Evolutionary conservation across 306 rosid genomes (phyloP), one percentile per base, ranked within the genome.

Genomic region (Fragaria iinumae): DNA sequence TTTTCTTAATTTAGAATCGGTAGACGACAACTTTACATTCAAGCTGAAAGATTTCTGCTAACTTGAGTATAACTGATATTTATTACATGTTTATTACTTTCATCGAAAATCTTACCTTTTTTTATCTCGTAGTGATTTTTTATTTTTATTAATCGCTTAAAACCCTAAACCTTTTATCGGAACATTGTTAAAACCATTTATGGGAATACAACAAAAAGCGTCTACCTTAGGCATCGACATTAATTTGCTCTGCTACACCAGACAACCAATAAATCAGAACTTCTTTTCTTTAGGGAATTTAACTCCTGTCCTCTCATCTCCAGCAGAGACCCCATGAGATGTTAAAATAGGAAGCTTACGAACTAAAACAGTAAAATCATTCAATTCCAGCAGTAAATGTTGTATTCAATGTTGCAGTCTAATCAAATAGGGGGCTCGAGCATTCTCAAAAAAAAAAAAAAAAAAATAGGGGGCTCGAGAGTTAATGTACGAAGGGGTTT

Each of bases 281-380:
- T 27, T 27, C 29, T 27, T 27, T 27, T 27, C 29, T 27, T 27
- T 27, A 27, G 29, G 29, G 29, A 27, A 27, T 27, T 27, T 27
- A 64, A 41, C 14, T 2, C 34, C 47, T 17, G 71, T 11, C 53
- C 50, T 49, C 66, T 13, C 73, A 5, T 59, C 36, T 59, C 38
- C 44, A 38, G 7, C n/a, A 11, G 20, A 6, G 45, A 6, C 21
- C 25, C 29, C 18, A 18, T 49, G 36, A 62, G 50, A 48, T 36
- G 68, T n/a, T 4, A 32, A 27, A 49, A 62, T 21, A 48, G 34
- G 55, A 16, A 52, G 32, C 60, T 21, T 12, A 55, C 65, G 53
- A 34, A 55, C 36, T 74, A 44, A 74, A 67, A 67, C 62, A 2
- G 75, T 47, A 36, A 44, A 74, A 11, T 27, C 79, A 69, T 49